Evolutionary conservation across 768 basidiomycete genomes (phyloP).

Genomic region (Lactarius sp.): DNA sequence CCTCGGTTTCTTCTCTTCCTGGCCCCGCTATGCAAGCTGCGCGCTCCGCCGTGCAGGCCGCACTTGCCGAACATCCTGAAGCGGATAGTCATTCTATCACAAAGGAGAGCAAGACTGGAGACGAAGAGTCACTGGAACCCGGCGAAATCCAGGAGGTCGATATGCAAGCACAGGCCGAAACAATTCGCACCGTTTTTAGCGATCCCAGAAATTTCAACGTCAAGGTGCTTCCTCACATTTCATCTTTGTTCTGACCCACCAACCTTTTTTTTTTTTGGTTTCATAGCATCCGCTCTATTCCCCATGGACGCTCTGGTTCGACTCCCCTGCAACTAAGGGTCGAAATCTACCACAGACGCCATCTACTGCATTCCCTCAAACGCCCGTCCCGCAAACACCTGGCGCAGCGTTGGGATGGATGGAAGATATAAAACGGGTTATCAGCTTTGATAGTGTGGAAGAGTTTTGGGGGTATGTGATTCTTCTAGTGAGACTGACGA

Average conservation of each 20-base stretch:
- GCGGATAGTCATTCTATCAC: constrained; percentile 25
- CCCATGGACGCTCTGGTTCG: constrained; percentile 97
- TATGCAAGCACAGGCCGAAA: constrained; percentile 78
- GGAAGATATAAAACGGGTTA: constrained; percentile 97
- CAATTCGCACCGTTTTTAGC: constrained; percentile 88
- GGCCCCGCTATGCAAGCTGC: constrained; percentile 69
- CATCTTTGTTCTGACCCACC: not conserved
- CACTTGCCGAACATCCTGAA: constrained; percentile 53
- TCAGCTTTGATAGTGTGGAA: constrained; percentile 94
- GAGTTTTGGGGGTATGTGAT: constrained; percentile 94
- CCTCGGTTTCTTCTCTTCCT: constrained; percentile 49
- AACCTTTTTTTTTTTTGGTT: not conserved
- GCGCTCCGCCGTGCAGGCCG: constrained; percentile 72
- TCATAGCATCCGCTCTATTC: constrained; percentile 87
- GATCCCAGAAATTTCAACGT: constrained; percentile 93
- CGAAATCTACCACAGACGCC: constrained; percentile 86
- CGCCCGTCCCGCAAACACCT: constrained; percentile 69
- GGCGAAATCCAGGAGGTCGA: constrained; percentile 87
- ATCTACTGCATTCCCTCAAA: constrained; percentile 69
- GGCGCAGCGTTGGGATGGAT: constrained; percentile 89
- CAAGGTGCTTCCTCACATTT: constrained; percentile 54
- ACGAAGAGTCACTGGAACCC: constrained; percentile 46
- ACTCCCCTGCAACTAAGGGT: constrained; percentile 87
- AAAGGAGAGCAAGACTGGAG: constrained; percentile 32
- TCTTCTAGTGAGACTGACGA: constrained; percentile 2